phyloP scores from a whole-genome alignment of 352 stramenopile species.

The Thraustotheca clavata region DNA sequence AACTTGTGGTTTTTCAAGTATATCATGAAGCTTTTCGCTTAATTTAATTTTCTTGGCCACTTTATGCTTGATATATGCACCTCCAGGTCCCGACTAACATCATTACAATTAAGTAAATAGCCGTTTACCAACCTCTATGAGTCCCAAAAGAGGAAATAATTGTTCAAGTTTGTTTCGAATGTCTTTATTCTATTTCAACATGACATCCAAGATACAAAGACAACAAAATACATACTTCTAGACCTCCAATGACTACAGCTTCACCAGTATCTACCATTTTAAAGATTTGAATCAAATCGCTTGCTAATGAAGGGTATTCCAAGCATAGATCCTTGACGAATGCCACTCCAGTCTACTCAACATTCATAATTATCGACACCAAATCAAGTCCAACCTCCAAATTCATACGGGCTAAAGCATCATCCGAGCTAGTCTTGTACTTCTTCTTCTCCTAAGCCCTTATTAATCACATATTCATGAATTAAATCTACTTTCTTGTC shows the following conservation, averaged over 20 bases:
- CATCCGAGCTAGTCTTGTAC: conserved; percentile 7
- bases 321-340: conserved; percentile 47
- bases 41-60: conserved; percentile 8
- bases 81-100: conserved; percentile 32
- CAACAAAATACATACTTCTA: conserved; percentile 23
- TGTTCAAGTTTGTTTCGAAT: conserved; percentile 53
- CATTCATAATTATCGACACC: not conserved
- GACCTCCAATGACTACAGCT: conserved; percentile 61
- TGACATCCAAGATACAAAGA: not conserved
- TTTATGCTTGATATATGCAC: conserved; percentile 40
- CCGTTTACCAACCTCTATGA: conserved; percentile 38
- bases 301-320: conserved; percentile 54
- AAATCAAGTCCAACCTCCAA: not conserved
- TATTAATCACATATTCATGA: conserved; percentile 7
- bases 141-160: conserved; percentile 64
- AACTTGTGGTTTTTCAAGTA: no score
- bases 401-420: conserved; percentile 1
- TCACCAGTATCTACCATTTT: conserved; percentile 73
- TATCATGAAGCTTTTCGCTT: no score
- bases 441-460: conserved; percentile 11
- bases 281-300: conserved; percentile 52
- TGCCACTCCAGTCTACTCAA: conserved; percentile 29
- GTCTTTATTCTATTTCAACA: conserved; percentile 37
- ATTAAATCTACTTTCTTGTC: not conserved
- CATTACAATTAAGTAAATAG: not conserved